Evolutionary conservation across 805 yeast species (phyloP).

Genomic region (Clavispora vitiphila): DNA sequence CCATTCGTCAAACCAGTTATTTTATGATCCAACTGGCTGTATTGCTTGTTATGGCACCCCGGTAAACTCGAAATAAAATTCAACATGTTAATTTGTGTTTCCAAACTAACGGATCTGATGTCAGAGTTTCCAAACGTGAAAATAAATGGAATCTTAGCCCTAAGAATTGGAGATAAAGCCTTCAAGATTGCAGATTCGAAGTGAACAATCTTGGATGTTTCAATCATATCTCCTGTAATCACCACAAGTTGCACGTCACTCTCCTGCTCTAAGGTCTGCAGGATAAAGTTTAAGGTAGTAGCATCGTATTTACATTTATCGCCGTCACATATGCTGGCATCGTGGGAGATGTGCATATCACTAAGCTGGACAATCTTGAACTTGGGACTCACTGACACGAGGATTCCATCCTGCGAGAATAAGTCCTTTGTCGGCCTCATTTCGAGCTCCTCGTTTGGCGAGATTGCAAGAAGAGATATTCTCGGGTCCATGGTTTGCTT

Average conservation of each 20-base stretch:
- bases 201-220: constrained; percentile 21
- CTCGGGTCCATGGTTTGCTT: constrained; percentile 12
- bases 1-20: constrained; percentile 36
- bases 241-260: constrained; percentile 29
- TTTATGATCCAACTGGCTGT: constrained; percentile 10
- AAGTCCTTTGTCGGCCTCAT: constrained; percentile 1
- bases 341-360: constrained; percentile 36
- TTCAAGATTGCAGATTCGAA: constrained; percentile 27
- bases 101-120: constrained; percentile 4
- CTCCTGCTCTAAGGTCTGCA: constrained; percentile 22
- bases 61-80: constrained; percentile 31
- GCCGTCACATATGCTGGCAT: constrained; percentile 18
- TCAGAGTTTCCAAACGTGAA: constrained; percentile 39
- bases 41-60: constrained; percentile 27
- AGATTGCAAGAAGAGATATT: constrained; percentile 19
- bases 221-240: constrained; percentile 39
- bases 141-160: constrained; percentile 26
- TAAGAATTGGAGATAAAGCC: constrained; percentile 29
- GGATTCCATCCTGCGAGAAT: constrained; percentile 9
- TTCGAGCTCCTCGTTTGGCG: constrained; percentile 10
- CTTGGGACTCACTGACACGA: constrained; percentile 13
- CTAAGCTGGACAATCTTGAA: constrained; percentile 35
- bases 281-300: constrained; percentile 27
- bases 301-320: constrained; percentile 23
- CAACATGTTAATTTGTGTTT: constrained; percentile 16